Evolutionary conservation across 257 asterid genomes (phyloP).

Genomic region (Anisodus tanguticus): DNA sequence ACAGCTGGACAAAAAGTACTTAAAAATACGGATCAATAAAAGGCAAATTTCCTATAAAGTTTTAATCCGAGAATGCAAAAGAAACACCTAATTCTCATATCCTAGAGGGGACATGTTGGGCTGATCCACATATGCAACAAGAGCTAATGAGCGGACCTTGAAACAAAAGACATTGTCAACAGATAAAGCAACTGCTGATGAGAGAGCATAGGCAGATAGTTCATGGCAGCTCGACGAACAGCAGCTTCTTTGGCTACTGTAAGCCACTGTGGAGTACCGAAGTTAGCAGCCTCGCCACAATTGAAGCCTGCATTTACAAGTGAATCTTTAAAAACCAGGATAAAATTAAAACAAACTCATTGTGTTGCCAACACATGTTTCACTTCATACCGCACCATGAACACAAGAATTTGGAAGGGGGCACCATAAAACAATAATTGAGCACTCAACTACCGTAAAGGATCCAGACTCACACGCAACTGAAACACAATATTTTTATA

Average conservation of each 20-base stretch:
- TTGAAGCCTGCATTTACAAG: constrained; percentile 66
- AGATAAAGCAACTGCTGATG: constrained; percentile 92
- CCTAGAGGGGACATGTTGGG: constrained; percentile 24
- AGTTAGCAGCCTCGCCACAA: constrained; percentile 99
- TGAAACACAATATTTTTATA: constrained; percentile 7
- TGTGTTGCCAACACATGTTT: constrained; percentile 16
- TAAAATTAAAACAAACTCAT: neutral
- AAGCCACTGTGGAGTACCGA: constrained; percentile 96
- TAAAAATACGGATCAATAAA: neutral
- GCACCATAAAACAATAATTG: neutral
- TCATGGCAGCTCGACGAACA: constrained; percentile 97
- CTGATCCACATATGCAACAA: constrained; percentile 9
- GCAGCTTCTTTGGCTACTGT: constrained; percentile 98
- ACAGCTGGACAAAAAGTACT: constrained; percentile 6
- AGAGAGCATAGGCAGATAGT: constrained; percentile 98
- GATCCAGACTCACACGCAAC: constrained; percentile 19
- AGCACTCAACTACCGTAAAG: neutral
- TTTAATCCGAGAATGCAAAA: neutral
- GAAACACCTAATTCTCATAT: constrained; percentile 15
- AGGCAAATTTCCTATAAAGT: constrained; percentile 19
- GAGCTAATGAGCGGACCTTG: constrained; percentile 62
- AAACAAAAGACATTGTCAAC: constrained; percentile 92
- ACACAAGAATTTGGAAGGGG: neutral
- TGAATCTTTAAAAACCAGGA: constrained; percentile 8
- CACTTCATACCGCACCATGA: constrained; percentile 18